Evolutionary conservation across 768 basidiomycete genomes (phyloP).

Genomic region (Flagelloscypha sp.): DNA sequence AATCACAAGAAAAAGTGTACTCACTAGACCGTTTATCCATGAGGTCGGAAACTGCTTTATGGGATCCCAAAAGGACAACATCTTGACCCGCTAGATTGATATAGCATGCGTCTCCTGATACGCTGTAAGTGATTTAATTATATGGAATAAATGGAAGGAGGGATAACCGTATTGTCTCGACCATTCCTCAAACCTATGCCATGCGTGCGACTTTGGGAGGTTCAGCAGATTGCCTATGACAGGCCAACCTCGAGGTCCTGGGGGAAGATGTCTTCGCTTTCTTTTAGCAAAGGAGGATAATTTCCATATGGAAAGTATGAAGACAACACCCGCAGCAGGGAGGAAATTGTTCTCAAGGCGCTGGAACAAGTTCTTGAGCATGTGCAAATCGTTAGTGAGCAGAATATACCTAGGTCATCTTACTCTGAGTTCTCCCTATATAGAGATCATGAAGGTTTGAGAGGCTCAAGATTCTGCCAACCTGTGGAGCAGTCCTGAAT

Average conservation of each 20-base stretch:
- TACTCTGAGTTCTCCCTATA: too few relatives aligned
- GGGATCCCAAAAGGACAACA: slow-evolving; percentile 9
- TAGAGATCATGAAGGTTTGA: too few relatives aligned
- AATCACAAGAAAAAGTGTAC: too few relatives aligned
- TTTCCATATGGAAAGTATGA: too few relatives aligned
- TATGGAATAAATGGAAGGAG: slow-evolving; percentile 3
- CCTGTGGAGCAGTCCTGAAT: too few relatives aligned
- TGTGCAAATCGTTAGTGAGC: too few relatives aligned
- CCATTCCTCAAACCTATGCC: slow-evolving; percentile 13
- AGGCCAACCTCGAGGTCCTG: slow-evolving; percentile 20
- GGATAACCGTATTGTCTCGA: slow-evolving; percentile 14
- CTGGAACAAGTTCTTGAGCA: too few relatives aligned
- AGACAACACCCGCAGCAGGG: too few relatives aligned
- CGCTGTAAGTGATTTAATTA: neutral
- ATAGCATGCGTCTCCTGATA: slow-evolving; percentile 11
- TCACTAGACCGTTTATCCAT: slow-evolving; percentile 16
- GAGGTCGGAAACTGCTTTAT: slow-evolving; percentile 11
- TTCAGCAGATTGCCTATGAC: slow-evolving; percentile 21
- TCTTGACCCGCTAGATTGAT: slow-evolving; percentile 14
- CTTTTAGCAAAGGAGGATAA: too few relatives aligned
- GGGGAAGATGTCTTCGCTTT: slow-evolving; percentile 15
- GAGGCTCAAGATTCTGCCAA: too few relatives aligned
- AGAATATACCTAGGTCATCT: too few relatives aligned
- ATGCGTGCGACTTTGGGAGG: slow-evolving; percentile 11
- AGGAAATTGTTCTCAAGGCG: too few relatives aligned